A percentile compares a stretch with the other conserved stretches of the same genome.
These are phyloP conservation scores for Colletotrichum sp. DNA, from an alignment of 2,329 filamentous ascomycete genomes.

Conservation along the genomic window DNA sequence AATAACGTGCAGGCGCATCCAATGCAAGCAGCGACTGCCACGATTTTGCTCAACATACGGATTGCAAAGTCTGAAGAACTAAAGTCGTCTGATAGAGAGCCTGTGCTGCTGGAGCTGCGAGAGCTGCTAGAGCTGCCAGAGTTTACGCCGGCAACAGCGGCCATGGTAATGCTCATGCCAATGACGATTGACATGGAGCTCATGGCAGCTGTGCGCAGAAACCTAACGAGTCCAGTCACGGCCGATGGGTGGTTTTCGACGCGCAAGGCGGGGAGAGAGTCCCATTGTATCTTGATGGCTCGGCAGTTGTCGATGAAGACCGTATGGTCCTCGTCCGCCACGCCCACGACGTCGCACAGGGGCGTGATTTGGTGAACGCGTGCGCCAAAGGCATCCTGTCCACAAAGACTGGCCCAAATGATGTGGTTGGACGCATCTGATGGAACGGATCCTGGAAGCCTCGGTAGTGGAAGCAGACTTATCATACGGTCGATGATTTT, in stretches of 20 bases:
- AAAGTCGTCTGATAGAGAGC: background rate
- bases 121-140: background rate
- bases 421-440: background rate
- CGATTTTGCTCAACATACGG: background rate
- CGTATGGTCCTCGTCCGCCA: background rate
- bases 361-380: background rate
- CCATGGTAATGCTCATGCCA: background rate
- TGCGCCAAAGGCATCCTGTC: background rate
- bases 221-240: rapidly evolving
- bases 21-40: background rate
- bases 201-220: background rate
- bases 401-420: background rate
- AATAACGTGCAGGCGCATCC: background rate
- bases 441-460: background rate
- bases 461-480: background rate
- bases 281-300: background rate
- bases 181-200: background rate
- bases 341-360: background rate
- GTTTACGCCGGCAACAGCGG: background rate
- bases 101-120: background rate
- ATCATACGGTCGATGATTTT: background rate
- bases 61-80: background rate
- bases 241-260: background rate
- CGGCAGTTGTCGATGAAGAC: background rate
- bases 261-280: background rate